Evolutionary conservation across 306 rosid species (phyloP), one percentile per base, ranked within the genome.

Genomic region (Pyrus betulifolia): DNA sequence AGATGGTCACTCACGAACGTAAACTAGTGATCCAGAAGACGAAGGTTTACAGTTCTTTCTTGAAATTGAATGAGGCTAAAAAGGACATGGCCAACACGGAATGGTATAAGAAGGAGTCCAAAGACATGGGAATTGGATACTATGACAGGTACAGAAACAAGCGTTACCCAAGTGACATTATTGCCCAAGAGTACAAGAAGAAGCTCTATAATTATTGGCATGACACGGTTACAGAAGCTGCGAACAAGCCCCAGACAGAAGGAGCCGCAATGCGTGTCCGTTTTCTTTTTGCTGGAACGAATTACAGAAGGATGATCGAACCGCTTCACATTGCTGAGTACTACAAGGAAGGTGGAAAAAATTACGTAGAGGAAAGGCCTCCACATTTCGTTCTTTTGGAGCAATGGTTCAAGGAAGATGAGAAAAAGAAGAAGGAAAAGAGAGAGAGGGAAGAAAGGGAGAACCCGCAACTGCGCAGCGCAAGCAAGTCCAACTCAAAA

Each of bases 261-360:
- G 88, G 76, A 0, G 79, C 79, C 0, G 0, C 58, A 1, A 71
- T 89, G 8, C 78, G 78, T 4, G 61, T 35, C 0, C 35, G 86
- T 0, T 91, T 86, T 88, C 88, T 93, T 42, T 69, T 2, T 3
- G 87, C 42, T 0, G 98, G 97, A 45, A 78, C 81, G 2, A 89
- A 33, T 51, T 91, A 82, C 28, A 75, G 89, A 75, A 88, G 84
- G 79, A 88, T 93, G 96, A 76, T 88, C 30, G 98, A 93, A 52
- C 96, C 92, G 1, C 83, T 89, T 11, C 63, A 44, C 25, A 91
- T 93, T 2, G 91, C 96, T 30, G 59, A 83, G 4, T 83, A 75
- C 87, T 93, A 88, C 67, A 40, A 1, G 1, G 62, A 72, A 0
- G 78, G 82, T 0, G 40, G 25, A 11, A 71, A 8, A 17, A 66